Conservation (phyloP, 1,284 basidiomycete species). For the Sporisorium exsertum region DNA sequence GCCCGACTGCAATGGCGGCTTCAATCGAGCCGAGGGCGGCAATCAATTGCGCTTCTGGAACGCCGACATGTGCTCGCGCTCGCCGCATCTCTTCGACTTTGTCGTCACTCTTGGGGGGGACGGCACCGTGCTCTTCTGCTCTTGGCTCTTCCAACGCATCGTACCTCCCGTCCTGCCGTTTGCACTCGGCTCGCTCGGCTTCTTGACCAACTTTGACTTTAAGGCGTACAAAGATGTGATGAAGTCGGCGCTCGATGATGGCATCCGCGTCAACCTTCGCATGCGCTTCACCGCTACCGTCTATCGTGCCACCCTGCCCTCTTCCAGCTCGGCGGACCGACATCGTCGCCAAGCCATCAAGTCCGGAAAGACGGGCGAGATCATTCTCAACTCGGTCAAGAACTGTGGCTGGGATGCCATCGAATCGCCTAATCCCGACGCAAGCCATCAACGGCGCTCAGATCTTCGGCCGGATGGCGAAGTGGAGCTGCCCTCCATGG, state of each 20-base stretch:
- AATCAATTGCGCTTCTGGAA: constrained; percentile 95
- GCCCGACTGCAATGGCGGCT: constrained; percentile 31
- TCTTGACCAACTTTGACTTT: constrained; percentile 98
- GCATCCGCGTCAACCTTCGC: constrained; percentile 94
- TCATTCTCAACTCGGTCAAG: constrained; percentile 63
- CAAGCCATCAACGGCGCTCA: constrained; percentile 17
- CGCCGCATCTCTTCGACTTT: constrained; percentile 95
- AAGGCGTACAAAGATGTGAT: constrained; percentile 86
- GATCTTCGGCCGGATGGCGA: constrained; percentile 29
- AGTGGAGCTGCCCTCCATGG: constrained; percentile 25
- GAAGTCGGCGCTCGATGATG: constrained; percentile 88
- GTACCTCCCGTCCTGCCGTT: constrained; percentile 98
- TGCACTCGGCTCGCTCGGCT: constrained; percentile 96
- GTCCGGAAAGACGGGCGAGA: constrained; percentile 65
- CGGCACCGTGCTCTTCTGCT: constrained; percentile 97
- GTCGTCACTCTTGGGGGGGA: constrained; percentile 96
- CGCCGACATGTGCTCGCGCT: constrained; percentile 90
- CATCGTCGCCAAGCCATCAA: constrained; percentile 61
- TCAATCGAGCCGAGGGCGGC: constrained; percentile 73
- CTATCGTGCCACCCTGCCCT: constrained; percentile 72
- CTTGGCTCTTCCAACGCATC: constrained; percentile 98
- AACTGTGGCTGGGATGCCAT: constrained; percentile 65
- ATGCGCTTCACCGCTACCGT: constrained; percentile 99
- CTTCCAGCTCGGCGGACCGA: constrained; percentile 42
- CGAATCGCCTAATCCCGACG: constrained; percentile 47